Percentiles rank a stretch among this genome's conserved stretches.
Conservation (phyloP, 2,329 filamentous ascomycete species). For the Aspergillus niger region DNA sequence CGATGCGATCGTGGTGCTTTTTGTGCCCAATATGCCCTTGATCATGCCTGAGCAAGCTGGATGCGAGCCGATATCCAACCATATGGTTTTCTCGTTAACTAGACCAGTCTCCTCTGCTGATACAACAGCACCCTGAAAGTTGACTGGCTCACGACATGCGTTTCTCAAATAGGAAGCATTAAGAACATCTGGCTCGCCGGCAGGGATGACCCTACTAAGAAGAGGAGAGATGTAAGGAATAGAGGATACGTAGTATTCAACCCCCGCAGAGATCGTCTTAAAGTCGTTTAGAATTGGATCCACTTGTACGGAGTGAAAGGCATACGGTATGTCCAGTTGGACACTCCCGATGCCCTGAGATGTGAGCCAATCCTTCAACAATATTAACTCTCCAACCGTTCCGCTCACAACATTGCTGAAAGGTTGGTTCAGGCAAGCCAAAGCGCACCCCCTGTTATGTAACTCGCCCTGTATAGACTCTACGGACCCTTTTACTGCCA, state of each 20-base stretch:
- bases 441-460: constrained; percentile 28
- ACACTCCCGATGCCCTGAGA: constrained; percentile 41
- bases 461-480: constrained; percentile 33
- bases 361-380: constrained; percentile 29
- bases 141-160: constrained; percentile 4
- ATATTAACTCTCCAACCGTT: constrained; percentile 37
- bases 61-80: constrained; percentile 72
- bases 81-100: constrained; percentile 43
- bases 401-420: constrained; percentile 40
- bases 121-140: constrained; percentile 1
- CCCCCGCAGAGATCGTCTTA: constrained; percentile 35
- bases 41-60: constrained; percentile 70
- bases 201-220: constrained; percentile 28
- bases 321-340: constrained; percentile 45
- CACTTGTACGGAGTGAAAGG: constrained; percentile 51
- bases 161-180: background rate
- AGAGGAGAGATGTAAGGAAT: constrained; percentile 50
- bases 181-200: background rate
- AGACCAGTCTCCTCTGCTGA: background rate
- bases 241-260: constrained; percentile 41
- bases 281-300: constrained; percentile 48
- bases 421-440: constrained; percentile 46
- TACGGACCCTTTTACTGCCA: constrained; percentile 43
- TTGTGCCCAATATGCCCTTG: constrained; percentile 63
- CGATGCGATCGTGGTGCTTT: constrained; percentile 61